Evolutionary conservation across 257 asterid genomes (phyloP).

Genomic region (Solanum rostratum): DNA sequence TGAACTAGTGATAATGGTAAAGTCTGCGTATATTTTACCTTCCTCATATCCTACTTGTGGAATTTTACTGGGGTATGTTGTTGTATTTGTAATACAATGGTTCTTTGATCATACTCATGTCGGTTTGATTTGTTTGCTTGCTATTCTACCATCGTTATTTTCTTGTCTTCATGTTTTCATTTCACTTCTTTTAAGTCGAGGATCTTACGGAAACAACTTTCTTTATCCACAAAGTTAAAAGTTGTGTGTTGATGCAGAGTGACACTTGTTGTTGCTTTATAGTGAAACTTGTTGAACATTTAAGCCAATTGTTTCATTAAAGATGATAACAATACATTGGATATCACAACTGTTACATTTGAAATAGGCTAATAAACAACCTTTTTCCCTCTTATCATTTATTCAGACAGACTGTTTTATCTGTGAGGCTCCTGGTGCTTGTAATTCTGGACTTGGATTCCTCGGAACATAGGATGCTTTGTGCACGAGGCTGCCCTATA

Average conservation of each 20-base stretch:
- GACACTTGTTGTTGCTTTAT: not conserved
- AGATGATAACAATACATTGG: not conserved
- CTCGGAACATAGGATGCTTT: not conserved
- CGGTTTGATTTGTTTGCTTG: not conserved
- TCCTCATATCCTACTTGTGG: too few species aligned
- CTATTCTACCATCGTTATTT: not conserved
- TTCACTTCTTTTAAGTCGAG: not conserved
- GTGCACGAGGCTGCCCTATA: not conserved
- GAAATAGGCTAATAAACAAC: not conserved
- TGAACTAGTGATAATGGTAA: too few species aligned
- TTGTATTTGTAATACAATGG: too few species aligned
- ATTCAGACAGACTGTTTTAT: not conserved
- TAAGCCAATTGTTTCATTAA: not conserved
- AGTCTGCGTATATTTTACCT: too few species aligned
- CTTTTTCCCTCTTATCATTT: not conserved
- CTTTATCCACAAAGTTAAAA: not conserved
- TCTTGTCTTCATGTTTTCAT: not conserved
- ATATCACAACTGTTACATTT: not conserved
- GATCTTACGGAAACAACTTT: rapidly evolving
- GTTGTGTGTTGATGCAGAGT: not conserved
- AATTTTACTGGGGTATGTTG: too few species aligned
- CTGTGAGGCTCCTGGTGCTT: not conserved
- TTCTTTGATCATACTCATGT: not conserved
- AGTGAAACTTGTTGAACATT: not conserved
- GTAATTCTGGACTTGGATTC: not conserved